A percentile compares a stretch with the other conserved stretches of the same genome.
Conservation (phyloP, 2,329 filamentous ascomycete species). For the Pyrenophora seminiperda region DNA sequence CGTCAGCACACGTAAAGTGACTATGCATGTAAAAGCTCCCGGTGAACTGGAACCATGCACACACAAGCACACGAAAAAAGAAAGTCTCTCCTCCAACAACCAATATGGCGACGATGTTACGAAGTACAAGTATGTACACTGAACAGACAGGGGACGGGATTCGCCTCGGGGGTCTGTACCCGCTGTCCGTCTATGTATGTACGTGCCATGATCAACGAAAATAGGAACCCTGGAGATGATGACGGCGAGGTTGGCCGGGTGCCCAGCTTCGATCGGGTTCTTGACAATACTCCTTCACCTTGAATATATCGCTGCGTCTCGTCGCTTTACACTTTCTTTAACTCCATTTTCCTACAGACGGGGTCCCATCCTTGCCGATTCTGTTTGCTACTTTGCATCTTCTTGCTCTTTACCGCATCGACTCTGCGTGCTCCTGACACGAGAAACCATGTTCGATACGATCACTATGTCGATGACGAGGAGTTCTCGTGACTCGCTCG, state of each 20-base stretch:
- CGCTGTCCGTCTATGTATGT: slow-evolving; percentile 1
- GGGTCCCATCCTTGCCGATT: slow-evolving; percentile 2
- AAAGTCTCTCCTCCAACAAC: neutral
- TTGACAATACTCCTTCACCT: slow-evolving; percentile 3
- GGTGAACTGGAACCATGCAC: neutral
- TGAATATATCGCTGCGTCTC: neutral
- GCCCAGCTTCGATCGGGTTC: slow-evolving; percentile 3
- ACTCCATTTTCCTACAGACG: neutral
- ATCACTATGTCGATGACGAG: slow-evolving; percentile 22
- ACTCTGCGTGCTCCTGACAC: neutral
- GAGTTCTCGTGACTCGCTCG: slow-evolving; percentile 25
- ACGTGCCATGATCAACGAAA: slow-evolving; percentile 5
- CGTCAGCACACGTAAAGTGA: slow-evolving; percentile 1
- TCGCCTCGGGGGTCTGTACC: slow-evolving; percentile 1
- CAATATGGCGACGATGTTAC: slow-evolving; percentile 2
- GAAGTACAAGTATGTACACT: neutral
- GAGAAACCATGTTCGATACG: slow-evolving; percentile 11
- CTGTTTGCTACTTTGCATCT: neutral
- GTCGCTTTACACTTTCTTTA: neutral
- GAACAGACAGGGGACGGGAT: slow-evolving; percentile 6
- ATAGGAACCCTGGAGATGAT: neutral
- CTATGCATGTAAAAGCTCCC: neutral
- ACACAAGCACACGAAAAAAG: too few relatives aligned
- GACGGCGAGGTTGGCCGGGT: too few relatives aligned
- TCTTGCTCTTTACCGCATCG: neutral